Percentiles rank a stretch among this genome's conserved stretches.
Evolutionary conservation across 805 yeast genomes (phyloP).

Genomic region (Myxozyma geophila): DNA sequence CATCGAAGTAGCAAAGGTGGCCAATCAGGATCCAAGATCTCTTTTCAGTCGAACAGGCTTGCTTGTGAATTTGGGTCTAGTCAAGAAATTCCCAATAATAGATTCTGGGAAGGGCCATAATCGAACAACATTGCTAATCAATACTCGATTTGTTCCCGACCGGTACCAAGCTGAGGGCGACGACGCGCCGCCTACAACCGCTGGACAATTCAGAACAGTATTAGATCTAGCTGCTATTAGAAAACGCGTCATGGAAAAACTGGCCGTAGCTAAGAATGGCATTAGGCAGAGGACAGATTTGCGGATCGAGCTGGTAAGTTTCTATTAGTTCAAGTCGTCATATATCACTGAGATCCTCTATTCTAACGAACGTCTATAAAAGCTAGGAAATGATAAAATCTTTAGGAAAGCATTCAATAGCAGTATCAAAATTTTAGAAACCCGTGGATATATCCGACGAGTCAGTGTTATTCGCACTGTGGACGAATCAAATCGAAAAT

Average conservation of each 20-base stretch:
- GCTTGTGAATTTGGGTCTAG: slow-evolving; percentile 45
- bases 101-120: slow-evolving; percentile 38
- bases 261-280: slow-evolving; percentile 44
- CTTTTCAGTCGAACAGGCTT: slow-evolving; percentile 45
- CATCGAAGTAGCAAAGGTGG: slow-evolving; percentile 45
- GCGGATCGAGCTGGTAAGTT: slow-evolving; percentile 46
- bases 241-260: slow-evolving; percentile 40
- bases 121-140: slow-evolving; percentile 45
- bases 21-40: slow-evolving; percentile 51
- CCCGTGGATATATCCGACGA: slow-evolving; percentile 41
- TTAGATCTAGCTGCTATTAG: slow-evolving; percentile 39
- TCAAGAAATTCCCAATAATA: slow-evolving; percentile 44
- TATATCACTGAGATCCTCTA: background rate
- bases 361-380: slow-evolving; percentile 21
- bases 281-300: slow-evolving; percentile 46
- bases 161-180: background rate
- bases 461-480: slow-evolving; percentile 46
- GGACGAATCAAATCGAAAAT: slow-evolving; percentile 43
- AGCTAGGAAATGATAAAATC: slow-evolving; percentile 42
- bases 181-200: slow-evolving; percentile 1
- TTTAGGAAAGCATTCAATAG: slow-evolving; percentile 37
- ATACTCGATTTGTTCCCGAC: slow-evolving; percentile 41
- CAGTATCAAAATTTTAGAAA: slow-evolving; percentile 40
- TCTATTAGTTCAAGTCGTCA: background rate
- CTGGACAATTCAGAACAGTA: background rate